phyloP scores from a whole-genome alignment of 2,329 filamentous ascomycete genomes.

The Rachicladosporium sp. region DNA sequence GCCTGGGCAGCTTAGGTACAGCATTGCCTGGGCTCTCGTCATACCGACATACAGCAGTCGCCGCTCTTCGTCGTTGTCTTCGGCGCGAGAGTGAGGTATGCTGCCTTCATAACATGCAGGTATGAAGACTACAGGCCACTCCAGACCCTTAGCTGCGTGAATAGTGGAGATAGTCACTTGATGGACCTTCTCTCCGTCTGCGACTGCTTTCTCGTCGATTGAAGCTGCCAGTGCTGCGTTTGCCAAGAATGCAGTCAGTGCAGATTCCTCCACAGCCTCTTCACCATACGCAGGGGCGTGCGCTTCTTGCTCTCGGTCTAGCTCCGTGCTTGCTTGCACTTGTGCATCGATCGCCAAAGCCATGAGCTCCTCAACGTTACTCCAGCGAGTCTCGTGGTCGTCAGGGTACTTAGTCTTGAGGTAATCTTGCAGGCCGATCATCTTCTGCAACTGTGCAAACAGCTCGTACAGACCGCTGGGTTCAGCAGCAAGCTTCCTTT shows the following conservation, averaged over 20 bases:
- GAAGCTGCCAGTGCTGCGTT: slow-evolving; percentile 82
- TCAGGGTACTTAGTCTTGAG: slow-evolving; percentile 59
- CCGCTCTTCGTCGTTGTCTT: slow-evolving; percentile 78
- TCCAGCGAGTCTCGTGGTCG: slow-evolving; percentile 68
- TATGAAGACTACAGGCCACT: slow-evolving; percentile 93
- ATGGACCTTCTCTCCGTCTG: slow-evolving; percentile 40
- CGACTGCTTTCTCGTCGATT: slow-evolving; percentile 50
- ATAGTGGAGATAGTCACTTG: slow-evolving; percentile 89
- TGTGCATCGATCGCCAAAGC: slow-evolving; percentile 61
- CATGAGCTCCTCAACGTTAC: slow-evolving; percentile 81
- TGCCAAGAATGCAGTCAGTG: slow-evolving; percentile 69
- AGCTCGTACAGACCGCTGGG: slow-evolving; percentile 32
- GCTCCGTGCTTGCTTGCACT: slow-evolving; percentile 9
- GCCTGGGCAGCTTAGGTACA: slow-evolving; percentile 74
- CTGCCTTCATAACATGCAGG: slow-evolving; percentile 81
- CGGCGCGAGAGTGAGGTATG: slow-evolving; percentile 76
- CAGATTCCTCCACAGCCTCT: slow-evolving; percentile 50
- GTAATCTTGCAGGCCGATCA: slow-evolving; percentile 50
- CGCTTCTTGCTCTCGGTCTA: slow-evolving; percentile 22
- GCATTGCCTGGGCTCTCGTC: slow-evolving; percentile 75
- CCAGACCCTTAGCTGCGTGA: slow-evolving; percentile 86
- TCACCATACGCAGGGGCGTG: slow-evolving; percentile 54
- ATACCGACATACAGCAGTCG: slow-evolving; percentile 89
- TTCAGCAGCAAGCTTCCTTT: slow-evolving; percentile 40
- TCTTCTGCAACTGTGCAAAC: no score